Evolutionary conservation across 192 early-diverging fungal species (phyloP).

Genomic region (Chytriomyces confervae): DNA sequence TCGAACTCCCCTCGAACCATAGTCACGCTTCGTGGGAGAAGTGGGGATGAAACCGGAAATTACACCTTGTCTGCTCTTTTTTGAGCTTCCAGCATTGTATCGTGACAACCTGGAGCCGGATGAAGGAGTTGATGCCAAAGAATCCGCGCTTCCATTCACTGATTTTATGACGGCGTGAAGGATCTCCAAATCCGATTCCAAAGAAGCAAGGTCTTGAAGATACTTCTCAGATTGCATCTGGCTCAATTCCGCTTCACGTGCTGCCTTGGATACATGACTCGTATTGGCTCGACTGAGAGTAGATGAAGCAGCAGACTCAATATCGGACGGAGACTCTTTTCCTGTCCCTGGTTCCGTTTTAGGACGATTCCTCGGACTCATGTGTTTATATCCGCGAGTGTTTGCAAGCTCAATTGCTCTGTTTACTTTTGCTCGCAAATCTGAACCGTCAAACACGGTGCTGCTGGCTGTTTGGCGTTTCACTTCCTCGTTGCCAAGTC

Average conservation of each 20-base stretch:
- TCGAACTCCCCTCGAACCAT: not conserved
- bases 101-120: constrained; percentile 21
- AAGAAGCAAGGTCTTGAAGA: constrained; percentile 50
- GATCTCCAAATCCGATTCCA: constrained; percentile 57
- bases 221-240: constrained; percentile 40
- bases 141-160: not conserved
- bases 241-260: not conserved
- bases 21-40: not conserved
- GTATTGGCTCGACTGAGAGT: not conserved
- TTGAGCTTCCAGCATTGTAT: constrained; percentile 32
- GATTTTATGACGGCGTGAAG: constrained; percentile 35
- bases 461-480: constrained; percentile 22
- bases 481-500: constrained; percentile 11
- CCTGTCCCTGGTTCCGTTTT: not conserved
- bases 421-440: constrained; percentile 37
- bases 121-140: constrained; percentile 14
- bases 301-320: not conserved
- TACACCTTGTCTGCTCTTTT: not conserved
- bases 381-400: constrained; percentile 23
- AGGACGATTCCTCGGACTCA: not conserved
- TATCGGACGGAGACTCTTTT: constrained; percentile 1
- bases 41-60: not conserved
- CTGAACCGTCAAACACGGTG: constrained; percentile 55
- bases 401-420: constrained; percentile 33
- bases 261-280: not conserved